Evolutionary conservation across 352 stramenopile genomes (phyloP), one percentile per base, ranked within the genome.

Genomic region (Globisporangium nagaii): DNA sequence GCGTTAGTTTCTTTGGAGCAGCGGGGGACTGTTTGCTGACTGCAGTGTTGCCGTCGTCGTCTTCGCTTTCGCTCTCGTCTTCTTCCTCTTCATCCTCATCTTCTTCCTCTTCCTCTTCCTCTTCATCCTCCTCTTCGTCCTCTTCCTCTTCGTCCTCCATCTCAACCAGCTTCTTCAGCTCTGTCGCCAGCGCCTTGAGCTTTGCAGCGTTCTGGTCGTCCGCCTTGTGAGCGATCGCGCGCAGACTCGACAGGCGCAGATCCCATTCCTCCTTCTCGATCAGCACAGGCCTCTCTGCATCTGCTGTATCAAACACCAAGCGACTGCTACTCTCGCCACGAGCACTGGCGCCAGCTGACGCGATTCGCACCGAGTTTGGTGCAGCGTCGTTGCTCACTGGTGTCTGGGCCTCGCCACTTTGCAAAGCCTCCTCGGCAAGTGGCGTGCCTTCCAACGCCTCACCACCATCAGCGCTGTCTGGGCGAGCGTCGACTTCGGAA

Each of bases 221-320:
- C 0, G 67, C 70, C 24, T 44, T 45, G 12, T 63, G 62, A 15
- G 64, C 67, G 24, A 69, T 30, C 4, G 59, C 45, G 7, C 53
- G 42, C 25, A 79, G 58, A 10, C 49, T 72, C 40, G 66, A 40
- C 44, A 82, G 43, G 12, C 57, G 49, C 56, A 65, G 70, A 48
- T 79, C 46, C 70, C 72, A 82, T 25, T 68, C 57, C 3, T 15
- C 17, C n/a, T 40, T 20, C 12, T 43, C 11, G 17, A 36, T 22
- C 47, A 9, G 12, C 34, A 30, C 19, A 20, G 40, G 15, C n/a
- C n/a, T n/a, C n/a, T n/a, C n/a, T n/a, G n/a, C n/a, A n/a, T n/a
- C 11, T 52, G 48, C 25, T 43, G 13, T 17, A 41, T 20, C n/a
- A 42, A 4, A 9, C 8, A 24, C 36, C 13, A 42, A 42, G 2